Conservation (phyloP, 2,329 filamentous ascomycete species). For the Fusarium xylarioides region DNA sequence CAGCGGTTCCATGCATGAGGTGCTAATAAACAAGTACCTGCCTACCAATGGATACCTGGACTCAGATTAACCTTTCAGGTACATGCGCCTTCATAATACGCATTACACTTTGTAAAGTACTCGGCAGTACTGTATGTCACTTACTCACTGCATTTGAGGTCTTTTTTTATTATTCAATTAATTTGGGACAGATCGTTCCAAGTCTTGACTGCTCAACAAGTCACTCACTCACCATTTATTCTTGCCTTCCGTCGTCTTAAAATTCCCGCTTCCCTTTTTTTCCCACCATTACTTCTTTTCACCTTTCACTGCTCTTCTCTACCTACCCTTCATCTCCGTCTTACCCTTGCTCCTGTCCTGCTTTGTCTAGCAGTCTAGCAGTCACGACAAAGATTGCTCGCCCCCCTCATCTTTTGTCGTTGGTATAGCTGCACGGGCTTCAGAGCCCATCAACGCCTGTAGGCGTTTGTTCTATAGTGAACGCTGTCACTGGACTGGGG, state of each 20-base stretch:
- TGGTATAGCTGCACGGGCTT: constrained; percentile 32
- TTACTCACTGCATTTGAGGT: not conserved
- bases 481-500: constrained; percentile 28
- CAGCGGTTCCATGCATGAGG: not conserved
- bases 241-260: constrained; percentile 35
- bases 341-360: constrained; percentile 2
- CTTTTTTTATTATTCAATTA: not conserved
- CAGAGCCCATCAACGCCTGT: constrained; percentile 38
- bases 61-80: constrained; percentile 13
- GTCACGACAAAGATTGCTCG: constrained; percentile 29
- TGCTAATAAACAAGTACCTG: not conserved
- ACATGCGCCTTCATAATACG: not conserved
- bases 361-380: constrained; percentile 14
- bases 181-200: not conserved
- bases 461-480: constrained; percentile 33
- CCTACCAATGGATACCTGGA: not conserved
- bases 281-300: constrained; percentile 27
- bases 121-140: not conserved
- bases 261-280: constrained; percentile 42
- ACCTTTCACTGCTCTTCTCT: constrained; percentile 7
- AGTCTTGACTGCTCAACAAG: constrained; percentile 19
- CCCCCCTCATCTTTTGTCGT: constrained; percentile 19
- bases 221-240: constrained; percentile 33
- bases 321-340: not conserved
- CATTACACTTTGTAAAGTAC: constrained; percentile 17